These are phyloP conservation scores for Medicago arabica DNA, from an alignment of 306 rosid species.

Conservation along the genomic window DNA sequence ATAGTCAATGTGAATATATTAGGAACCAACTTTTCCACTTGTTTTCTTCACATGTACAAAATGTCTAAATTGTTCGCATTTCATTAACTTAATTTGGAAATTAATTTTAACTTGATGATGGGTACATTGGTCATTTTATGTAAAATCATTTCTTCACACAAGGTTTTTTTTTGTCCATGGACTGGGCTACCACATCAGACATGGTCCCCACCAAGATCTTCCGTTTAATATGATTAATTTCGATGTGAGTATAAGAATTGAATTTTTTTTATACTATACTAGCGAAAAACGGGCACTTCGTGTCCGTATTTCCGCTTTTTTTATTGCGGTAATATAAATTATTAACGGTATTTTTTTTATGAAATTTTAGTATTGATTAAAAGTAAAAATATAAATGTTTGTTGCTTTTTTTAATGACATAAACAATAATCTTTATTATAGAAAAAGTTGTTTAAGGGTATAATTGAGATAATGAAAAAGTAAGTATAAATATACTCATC, in stretches of 20 bases:
- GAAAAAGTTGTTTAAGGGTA: too few species aligned
- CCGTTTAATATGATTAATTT: background rate
- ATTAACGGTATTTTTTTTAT: too few species aligned
- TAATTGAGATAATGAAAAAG: too few species aligned
- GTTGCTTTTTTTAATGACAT: too few species aligned
- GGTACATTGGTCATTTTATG: background rate
- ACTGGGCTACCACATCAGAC: background rate
- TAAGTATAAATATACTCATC: too few species aligned
- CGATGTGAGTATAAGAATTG: background rate
- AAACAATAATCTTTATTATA: too few species aligned
- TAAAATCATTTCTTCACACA: background rate
- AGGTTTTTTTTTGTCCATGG: background rate
- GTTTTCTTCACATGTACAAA: background rate
- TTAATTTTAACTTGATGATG: background rate
- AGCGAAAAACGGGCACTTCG: too few species aligned
- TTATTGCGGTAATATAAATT: too few species aligned
- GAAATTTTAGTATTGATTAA: too few species aligned
- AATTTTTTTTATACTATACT: too few species aligned
- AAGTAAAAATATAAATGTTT: too few species aligned
- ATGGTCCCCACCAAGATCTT: background rate
- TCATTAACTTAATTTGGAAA: background rate
- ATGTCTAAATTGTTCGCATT: background rate
- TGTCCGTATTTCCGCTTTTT: too few species aligned
- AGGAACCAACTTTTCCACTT: constrained; percentile 36
- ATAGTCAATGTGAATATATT: constrained; percentile 22